Evolutionary conservation across 1,139 yeast species (phyloP).

Genomic region (Candida sojae): DNA sequence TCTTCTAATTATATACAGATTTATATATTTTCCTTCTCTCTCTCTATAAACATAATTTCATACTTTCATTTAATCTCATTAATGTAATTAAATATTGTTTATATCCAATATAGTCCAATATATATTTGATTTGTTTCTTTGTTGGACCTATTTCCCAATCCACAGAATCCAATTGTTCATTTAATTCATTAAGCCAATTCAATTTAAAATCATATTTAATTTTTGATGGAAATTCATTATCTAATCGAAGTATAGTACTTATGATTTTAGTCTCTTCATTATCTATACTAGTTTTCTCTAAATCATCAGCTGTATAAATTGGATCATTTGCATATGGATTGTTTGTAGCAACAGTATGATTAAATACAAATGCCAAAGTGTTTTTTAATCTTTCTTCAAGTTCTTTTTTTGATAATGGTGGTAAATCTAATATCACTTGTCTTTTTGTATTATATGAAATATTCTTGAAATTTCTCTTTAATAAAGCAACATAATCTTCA

Average conservation of each 20-base stretch:
- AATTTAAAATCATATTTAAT: slow-evolving; percentile 33
- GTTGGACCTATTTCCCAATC: slow-evolving; percentile 10
- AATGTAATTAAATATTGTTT: slow-evolving; percentile 29
- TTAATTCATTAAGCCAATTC: slow-evolving; percentile 26
- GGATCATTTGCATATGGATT: slow-evolving; percentile 16
- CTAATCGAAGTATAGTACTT: slow-evolving; percentile 33
- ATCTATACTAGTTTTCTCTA: slow-evolving; percentile 17
- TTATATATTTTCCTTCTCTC: slow-evolving; percentile 1
- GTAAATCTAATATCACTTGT: slow-evolving; percentile 14
- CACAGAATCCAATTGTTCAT: slow-evolving; percentile 10
- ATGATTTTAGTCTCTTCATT: slow-evolving; percentile 30
- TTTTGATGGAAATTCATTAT: slow-evolving; percentile 25
- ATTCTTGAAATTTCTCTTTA: slow-evolving; percentile 26
- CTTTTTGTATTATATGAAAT: slow-evolving; percentile 24
- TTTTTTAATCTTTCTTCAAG: slow-evolving; percentile 28
- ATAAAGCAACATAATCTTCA: slow-evolving; percentile 9
- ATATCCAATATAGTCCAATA: slow-evolving; percentile 22
- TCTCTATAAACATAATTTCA: slow-evolving; percentile 26
- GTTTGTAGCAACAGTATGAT: slow-evolving; percentile 31
- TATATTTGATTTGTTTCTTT: slow-evolving; percentile 11
- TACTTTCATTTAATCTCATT: slow-evolving; percentile 38
- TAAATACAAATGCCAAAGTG: slow-evolving; percentile 41
- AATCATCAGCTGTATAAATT: slow-evolving; percentile 24
- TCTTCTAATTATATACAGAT: background rate
- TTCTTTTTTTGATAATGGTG: slow-evolving; percentile 15